phyloP scores from a whole-genome alignment of 2,329 filamentous ascomycete genomes.

The Drechmeria coniospora region DNA sequence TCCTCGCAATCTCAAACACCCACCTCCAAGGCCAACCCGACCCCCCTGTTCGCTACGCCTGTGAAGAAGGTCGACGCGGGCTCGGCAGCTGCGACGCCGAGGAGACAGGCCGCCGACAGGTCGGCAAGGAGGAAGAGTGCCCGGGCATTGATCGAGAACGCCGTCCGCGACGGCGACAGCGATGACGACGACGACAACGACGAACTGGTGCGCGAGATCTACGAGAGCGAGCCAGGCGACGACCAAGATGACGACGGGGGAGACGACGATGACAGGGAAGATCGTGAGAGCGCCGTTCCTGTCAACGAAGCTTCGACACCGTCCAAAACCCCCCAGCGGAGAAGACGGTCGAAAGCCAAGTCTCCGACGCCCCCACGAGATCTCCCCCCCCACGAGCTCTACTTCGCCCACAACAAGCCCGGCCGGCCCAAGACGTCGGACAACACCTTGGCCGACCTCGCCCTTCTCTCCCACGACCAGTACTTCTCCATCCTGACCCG shows the following conservation, averaged over 20 bases:
- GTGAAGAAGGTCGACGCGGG: conserved; percentile 17
- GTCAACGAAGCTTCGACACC: conserved; percentile 23
- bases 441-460: conserved; percentile 61
- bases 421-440: conserved; percentile 73
- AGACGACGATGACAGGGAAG: conserved; percentile 17
- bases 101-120: conserved; percentile 58
- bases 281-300: conserved; percentile 2
- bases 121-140: conserved; percentile 81
- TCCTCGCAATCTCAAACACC: conserved; percentile 15
- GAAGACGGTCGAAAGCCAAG: conserved; percentile 21
- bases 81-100: conserved; percentile 37
- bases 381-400: conserved; percentile 75
- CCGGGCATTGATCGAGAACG: conserved; percentile 56
- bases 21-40: conserved; percentile 21
- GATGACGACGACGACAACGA: conserved; percentile 46
- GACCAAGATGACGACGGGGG: conserved; percentile 48
- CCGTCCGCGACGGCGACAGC: conserved; percentile 45
- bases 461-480: conserved; percentile 77
- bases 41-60: conserved; percentile 22
- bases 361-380: conserved; percentile 70
- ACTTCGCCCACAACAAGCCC: conserved; percentile 83
- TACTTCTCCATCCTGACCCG: conserved; percentile 56
- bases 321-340: conserved; percentile 23
- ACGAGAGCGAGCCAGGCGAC: conserved; percentile 57
- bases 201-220: conserved; percentile 9